Base-by-base conservation (phyloP, 164 flowering plant genomes). In the Warburgia ugandensis region DNA sequence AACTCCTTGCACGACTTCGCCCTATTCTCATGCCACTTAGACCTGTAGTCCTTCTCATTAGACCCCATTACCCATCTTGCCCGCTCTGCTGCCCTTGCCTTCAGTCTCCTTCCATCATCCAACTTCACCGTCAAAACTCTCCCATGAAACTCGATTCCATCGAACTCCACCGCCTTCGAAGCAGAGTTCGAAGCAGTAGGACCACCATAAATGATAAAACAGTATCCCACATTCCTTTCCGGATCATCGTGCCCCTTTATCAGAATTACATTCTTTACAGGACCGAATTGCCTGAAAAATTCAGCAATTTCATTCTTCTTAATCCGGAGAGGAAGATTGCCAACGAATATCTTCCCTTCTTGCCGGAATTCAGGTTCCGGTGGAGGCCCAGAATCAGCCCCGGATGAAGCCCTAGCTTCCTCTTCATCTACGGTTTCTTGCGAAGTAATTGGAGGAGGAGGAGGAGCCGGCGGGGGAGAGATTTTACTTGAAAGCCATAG, bases 101-200 rank as follows among this genome's bases (percentile, higher is more conserved):
- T 86, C 68, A 68, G 19, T 62, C 91, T 77, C 69, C 69, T 76
- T 64, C 97, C 99, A 61, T 88, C 83, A 50, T 92, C 99, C 67
- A 92, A 65, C 67, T 78, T 79, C 72, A 92, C 99, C 4, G 94
- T 92, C 79, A 92, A 62, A 4, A 74, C 71, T 70, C 87, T 75
- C 37, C 99, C 96, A 54, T 82, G 95, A 52, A 92, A 88, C 72
- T 88, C 97, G 51, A 86, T 76, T 2, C 99, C 99, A 40, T 92
- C 99, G 49, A 92, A 84, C 68, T 88, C 99, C 35, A 74, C 94
- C 3, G 99, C 94, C 60, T 82, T 86, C 61, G 68, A 52, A 0
- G 95, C 95, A 2, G 94, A 68, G 38, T 66, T 68, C 21, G 54
- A 74, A 5, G 95, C 95, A 25, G 65, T 69, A 0, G 73, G 62